A percentile compares a stretch with the other conserved stretches of the same genome.
Conservation (phyloP, 2,329 filamentous ascomycete species). For the Pestalotiopsis sp. region DNA sequence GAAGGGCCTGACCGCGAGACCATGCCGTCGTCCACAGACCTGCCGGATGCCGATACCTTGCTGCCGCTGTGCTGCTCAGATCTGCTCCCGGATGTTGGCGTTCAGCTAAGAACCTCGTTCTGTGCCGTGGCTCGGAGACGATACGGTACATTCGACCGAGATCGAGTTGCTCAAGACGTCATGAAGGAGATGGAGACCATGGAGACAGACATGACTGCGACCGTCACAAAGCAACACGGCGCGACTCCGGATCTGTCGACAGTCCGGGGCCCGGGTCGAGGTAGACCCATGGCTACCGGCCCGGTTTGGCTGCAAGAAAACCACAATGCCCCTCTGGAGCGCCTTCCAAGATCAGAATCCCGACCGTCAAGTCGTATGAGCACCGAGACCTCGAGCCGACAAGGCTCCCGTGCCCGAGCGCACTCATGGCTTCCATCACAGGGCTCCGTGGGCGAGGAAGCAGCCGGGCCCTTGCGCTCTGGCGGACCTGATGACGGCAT, state of each 20-base stretch:
- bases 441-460: slow-evolving; percentile 18
- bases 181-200: slow-evolving; percentile 37
- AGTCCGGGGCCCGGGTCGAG: slow-evolving; percentile 13
- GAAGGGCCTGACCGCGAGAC: slow-evolving; percentile 35
- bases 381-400: slow-evolving; percentile 11
- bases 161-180: slow-evolving; percentile 49
- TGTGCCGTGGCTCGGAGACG: slow-evolving; percentile 49
- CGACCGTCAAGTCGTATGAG: slow-evolving; percentile 16
- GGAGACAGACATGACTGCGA: slow-evolving; percentile 23
- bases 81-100: slow-evolving; percentile 47
- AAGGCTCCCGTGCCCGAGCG: slow-evolving; percentile 19
- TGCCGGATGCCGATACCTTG: slow-evolving; percentile 29
- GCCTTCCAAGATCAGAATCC: slow-evolving; percentile 11
- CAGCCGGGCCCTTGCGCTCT: slow-evolving; percentile 23
- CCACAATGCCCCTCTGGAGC: slow-evolving; percentile 9
- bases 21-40: slow-evolving; percentile 27
- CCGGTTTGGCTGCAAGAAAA: slow-evolving; percentile 11
- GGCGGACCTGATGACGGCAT: slow-evolving; percentile 50
- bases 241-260: slow-evolving; percentile 21
- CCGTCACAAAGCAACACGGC: slow-evolving; percentile 19
- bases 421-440: slow-evolving; percentile 19
- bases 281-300: slow-evolving; percentile 17
- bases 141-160: slow-evolving; percentile 41
- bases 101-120: slow-evolving; percentile 51
- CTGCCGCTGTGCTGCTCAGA: slow-evolving; percentile 51